Evolutionary conservation across 768 basidiomycete species (phyloP).

Genomic region (Tricholomella constricta): DNA sequence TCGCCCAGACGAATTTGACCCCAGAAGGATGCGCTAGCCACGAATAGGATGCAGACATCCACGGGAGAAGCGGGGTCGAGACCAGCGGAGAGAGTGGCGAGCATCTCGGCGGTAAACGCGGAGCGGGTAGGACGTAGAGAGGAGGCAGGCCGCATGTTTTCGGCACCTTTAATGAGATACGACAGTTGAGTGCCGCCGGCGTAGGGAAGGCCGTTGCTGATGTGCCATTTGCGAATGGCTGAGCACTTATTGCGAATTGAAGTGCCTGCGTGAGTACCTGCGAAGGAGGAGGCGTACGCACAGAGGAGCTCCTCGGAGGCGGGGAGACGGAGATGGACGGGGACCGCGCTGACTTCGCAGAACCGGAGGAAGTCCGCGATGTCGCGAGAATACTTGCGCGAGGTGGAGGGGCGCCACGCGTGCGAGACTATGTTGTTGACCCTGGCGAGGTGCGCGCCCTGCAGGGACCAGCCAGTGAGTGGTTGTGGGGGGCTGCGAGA

Average conservation of each 20-base stretch:
- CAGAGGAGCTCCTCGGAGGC: constrained; percentile 29
- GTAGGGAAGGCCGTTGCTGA: constrained; percentile 25
- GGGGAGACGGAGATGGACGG: constrained; percentile 15
- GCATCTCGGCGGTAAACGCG: too few species aligned
- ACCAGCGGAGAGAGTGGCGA: too few species aligned
- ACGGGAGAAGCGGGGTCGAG: too few species aligned
- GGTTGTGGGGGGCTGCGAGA: too few species aligned
- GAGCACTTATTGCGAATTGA: constrained; percentile 24
- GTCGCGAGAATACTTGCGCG: constrained; percentile 13
- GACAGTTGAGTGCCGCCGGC: constrained; percentile 15
- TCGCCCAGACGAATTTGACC: constrained; percentile 34
- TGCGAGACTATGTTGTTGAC: not conserved
- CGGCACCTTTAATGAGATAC: constrained; percentile 24
- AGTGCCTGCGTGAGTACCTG: constrained; percentile 18
- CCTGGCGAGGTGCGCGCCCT: not conserved
- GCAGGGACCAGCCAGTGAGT: too few species aligned
- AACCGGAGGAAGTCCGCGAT: not conserved
- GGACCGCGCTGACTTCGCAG: constrained; percentile 22
- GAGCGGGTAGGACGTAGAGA: too few species aligned
- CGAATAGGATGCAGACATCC: constrained; percentile 24
- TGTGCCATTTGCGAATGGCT: constrained; percentile 36
- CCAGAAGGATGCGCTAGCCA: constrained; percentile 32
- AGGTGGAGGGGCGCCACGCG: constrained; percentile 6
- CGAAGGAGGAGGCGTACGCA: constrained; percentile 26
- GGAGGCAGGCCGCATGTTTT: constrained; percentile 27